Conservation (phyloP, 768 basidiomycete genomes). For the Lyophyllum decastes region DNA sequence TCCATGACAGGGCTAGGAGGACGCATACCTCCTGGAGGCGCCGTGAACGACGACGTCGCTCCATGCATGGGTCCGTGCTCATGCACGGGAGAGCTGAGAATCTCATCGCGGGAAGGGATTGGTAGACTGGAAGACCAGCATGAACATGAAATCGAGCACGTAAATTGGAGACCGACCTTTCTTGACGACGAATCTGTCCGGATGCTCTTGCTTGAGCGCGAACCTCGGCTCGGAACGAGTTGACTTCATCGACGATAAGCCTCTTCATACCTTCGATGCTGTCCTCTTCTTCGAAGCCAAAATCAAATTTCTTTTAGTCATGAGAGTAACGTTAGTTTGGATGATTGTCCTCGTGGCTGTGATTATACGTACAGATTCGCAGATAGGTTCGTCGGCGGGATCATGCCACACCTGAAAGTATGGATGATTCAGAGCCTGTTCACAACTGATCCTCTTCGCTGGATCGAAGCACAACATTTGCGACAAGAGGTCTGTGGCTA, state of each 20-base stretch:
- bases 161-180: constrained; percentile 50
- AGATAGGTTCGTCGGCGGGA: constrained; percentile 89
- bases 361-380: constrained; percentile 59
- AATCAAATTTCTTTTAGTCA: constrained; percentile 79
- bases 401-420: constrained; percentile 98
- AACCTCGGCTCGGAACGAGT: constrained; percentile 86
- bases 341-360: not conserved
- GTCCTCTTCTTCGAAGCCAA: constrained; percentile 95
- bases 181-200: constrained; percentile 75
- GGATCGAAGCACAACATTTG: constrained; percentile 96
- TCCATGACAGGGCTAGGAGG: constrained; percentile 77
- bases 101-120: constrained; percentile 80
- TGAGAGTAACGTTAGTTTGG: not conserved
- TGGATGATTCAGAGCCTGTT: constrained; percentile 92
- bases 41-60: constrained; percentile 69
- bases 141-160: constrained; percentile 1
- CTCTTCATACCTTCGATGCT: constrained; percentile 97
- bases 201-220: constrained; percentile 77
- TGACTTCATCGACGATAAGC: constrained; percentile 92
- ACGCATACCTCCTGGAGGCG: constrained; percentile 38
- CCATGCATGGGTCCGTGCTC: constrained; percentile 64
- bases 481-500: constrained; percentile 89
- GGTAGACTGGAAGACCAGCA: constrained; percentile 53
- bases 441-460: constrained; percentile 93
- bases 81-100: constrained; percentile 72